A percentile compares a stretch with the other conserved stretches of the same genome.
phyloP scores from a whole-genome alignment of 2,329 filamentous ascomycete species.

The Blastomyces gilchristii region DNA sequence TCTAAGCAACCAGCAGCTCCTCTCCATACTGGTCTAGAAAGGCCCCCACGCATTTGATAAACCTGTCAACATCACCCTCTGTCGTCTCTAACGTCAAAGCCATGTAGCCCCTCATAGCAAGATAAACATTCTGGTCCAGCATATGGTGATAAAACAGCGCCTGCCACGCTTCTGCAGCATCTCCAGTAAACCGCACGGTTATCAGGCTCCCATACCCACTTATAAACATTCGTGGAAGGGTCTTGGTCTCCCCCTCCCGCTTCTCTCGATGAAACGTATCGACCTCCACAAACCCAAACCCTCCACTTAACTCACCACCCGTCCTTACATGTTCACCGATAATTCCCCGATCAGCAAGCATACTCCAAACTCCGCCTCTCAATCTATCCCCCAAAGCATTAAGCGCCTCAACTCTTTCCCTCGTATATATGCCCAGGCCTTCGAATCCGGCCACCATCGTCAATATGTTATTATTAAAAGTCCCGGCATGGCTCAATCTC shows the following conservation, averaged over 20 bases:
- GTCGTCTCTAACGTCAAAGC: slow-evolving; percentile 23
- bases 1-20: not conserved
- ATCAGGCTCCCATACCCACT: slow-evolving; percentile 25
- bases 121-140: slow-evolving; percentile 21
- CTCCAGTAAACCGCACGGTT: slow-evolving; percentile 21
- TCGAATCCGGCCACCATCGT: slow-evolving; percentile 48
- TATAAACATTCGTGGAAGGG: slow-evolving; percentile 21
- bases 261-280: slow-evolving; percentile 1
- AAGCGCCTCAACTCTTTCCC: slow-evolving; percentile 16
- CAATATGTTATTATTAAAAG: slow-evolving; percentile 58
- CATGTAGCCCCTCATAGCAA: slow-evolving; percentile 25
- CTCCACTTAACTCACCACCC: not conserved
- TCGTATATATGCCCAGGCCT: slow-evolving; percentile 22
- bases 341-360: slow-evolving; percentile 10
- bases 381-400: slow-evolving; percentile 23
- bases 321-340: not conserved
- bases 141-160: slow-evolving; percentile 24
- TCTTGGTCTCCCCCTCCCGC: slow-evolving; percentile 10
- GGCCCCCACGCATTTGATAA: slow-evolving; percentile 1
- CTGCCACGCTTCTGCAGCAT: slow-evolving; percentile 16
- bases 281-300: slow-evolving; percentile 3
- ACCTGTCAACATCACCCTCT: slow-evolving; percentile 7
- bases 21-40: slow-evolving; percentile 5
- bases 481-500: slow-evolving; percentile 48
- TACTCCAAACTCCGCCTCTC: slow-evolving; percentile 14